Evolutionary conservation across 257 asterid genomes (phyloP).

Genomic region (Hygrophila difformis): DNA sequence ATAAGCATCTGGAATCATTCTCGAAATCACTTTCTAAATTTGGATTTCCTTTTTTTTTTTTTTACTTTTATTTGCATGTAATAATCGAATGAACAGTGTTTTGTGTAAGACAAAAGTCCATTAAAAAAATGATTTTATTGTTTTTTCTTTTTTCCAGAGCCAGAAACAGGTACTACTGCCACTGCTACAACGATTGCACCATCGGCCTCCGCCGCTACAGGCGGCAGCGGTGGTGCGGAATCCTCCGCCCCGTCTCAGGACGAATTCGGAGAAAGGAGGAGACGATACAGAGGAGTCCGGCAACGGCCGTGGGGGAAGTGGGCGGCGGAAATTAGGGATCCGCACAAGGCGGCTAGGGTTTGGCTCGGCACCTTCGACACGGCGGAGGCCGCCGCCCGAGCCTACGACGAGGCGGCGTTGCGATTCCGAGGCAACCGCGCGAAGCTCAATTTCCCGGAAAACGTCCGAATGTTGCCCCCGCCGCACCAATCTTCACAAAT

Average conservation of each 20-base stretch:
- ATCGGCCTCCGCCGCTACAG: neutral
- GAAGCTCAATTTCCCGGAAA: conserved; percentile 61
- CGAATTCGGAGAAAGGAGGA: conserved; percentile 36
- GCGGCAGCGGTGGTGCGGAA: conserved; percentile 6
- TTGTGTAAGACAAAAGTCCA: too few relatives aligned
- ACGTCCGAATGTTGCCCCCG: conserved; percentile 24
- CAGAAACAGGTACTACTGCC: too few relatives aligned
- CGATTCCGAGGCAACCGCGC: conserved; percentile 61
- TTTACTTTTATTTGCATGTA: too few relatives aligned
- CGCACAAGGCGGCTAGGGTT: conserved; percentile 57
- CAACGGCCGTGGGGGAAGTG: conserved; percentile 76
- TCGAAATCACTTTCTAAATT: too few relatives aligned
- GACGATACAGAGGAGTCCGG: conserved; percentile 54
- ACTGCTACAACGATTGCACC: too few relatives aligned
- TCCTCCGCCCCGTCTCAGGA: conserved; percentile 12
- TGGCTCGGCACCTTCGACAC: conserved; percentile 72
- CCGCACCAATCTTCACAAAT: too few relatives aligned
- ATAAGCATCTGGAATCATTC: too few relatives aligned
- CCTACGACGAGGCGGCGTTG: conserved; percentile 62
- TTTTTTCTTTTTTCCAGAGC: too few relatives aligned
- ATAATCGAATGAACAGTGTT: too few relatives aligned
- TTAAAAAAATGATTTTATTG: too few relatives aligned
- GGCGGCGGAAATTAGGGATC: conserved; percentile 75
- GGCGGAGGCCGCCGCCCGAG: conserved; percentile 64
- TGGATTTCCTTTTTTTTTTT: too few relatives aligned